phyloP scores from a whole-genome alignment of 306 rosid genomes.

The Cucurbita moschata region DNA sequence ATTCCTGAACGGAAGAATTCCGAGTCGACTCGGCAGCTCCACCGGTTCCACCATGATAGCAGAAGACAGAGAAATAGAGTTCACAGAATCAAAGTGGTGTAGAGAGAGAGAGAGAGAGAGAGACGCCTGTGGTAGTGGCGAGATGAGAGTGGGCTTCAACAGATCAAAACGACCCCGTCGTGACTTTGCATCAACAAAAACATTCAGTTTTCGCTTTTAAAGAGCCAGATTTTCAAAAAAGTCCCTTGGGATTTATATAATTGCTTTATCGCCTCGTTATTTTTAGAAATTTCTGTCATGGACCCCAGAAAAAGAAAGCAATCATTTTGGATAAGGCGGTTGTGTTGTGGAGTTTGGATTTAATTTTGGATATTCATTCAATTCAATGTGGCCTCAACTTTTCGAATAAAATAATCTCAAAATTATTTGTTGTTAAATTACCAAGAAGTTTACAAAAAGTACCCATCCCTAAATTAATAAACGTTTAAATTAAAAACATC shows the following conservation, averaged over 20 bases:
- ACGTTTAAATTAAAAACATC: too few relatives aligned
- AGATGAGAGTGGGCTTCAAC: not conserved
- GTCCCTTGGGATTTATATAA: not conserved
- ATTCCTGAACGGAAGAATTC: conserved; percentile 92
- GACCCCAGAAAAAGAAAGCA: not conserved
- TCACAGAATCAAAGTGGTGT: not conserved
- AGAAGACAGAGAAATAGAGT: not conserved
- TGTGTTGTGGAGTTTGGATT: not conserved
- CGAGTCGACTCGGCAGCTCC: conserved; percentile 86
- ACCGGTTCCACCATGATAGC: conserved; percentile 64
- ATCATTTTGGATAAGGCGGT: not conserved
- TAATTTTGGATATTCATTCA: too few relatives aligned
- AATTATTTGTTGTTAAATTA: too few relatives aligned
- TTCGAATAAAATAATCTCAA: too few relatives aligned
- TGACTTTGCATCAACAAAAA: not conserved
- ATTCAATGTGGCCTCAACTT: too few relatives aligned
- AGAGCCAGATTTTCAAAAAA: not conserved
- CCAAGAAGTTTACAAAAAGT: too few relatives aligned
- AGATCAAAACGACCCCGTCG: not conserved
- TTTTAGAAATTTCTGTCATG: not conserved
- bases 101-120: not conserved
- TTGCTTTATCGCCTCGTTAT: not conserved
- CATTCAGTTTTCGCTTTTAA: not conserved
- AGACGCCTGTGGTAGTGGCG: not conserved
- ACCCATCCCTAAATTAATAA: too few relatives aligned